phyloP scores from a whole-genome alignment of 306 rosid species.

The Malus fusca region DNA sequence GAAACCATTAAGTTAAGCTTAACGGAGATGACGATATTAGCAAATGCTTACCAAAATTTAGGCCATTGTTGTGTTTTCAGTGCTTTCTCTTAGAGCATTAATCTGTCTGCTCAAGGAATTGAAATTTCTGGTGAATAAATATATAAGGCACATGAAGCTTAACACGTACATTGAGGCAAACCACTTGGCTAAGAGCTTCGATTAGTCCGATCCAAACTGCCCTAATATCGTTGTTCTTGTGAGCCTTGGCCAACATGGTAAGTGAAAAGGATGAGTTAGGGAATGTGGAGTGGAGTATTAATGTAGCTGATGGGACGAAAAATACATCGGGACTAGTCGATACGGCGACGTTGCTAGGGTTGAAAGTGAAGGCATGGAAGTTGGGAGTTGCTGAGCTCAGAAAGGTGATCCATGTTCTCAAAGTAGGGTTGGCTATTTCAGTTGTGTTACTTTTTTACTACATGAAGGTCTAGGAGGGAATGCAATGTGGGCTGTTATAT shows the following conservation, averaged over 20 bases:
- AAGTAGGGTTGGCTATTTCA: slow-evolving; percentile 71
- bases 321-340: background rate
- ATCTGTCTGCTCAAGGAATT: background rate
- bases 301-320: background rate
- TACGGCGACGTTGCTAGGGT: background rate
- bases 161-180: background rate
- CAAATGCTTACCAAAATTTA: background rate
- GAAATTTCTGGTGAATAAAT: background rate
- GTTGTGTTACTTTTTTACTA: slow-evolving; percentile 62
- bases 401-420: slow-evolving; percentile 59
- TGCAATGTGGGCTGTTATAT: slow-evolving; percentile 68
- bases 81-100: background rate
- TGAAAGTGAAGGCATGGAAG: slow-evolving; percentile 50
- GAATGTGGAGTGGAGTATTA: background rate
- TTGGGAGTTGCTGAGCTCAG: slow-evolving; percentile 62
- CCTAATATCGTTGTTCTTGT: background rate
- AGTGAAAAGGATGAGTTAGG: background rate
- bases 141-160: background rate
- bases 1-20: background rate
- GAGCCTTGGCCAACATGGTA: background rate
- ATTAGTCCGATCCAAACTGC: background rate
- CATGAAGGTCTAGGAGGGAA: slow-evolving; percentile 55
- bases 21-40: background rate
- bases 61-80: background rate
- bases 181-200: background rate